Base-by-base conservation (phyloP, 192 early-diverging fungal genomes). In the Coemansia sp. region DNA sequence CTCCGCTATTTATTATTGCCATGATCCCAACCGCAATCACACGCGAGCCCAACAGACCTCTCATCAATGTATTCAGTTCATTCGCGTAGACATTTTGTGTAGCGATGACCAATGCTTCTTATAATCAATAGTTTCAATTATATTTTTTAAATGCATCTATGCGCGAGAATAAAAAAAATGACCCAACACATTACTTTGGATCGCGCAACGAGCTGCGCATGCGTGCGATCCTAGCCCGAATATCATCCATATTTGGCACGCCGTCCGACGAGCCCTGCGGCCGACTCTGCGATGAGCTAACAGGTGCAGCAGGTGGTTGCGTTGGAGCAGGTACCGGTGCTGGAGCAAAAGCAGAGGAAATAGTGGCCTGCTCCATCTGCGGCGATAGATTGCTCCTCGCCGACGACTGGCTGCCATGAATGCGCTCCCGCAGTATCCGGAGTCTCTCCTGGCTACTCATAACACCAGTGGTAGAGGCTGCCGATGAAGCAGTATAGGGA, bases 171-270 rank as follows among this genome's bases (percentile, higher is more conserved):
- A 55, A 38, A 63, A 34, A n/a, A 60, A 13, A 44, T 15, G 33
- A 31, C n/a, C 27, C 31, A n/a, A 34, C 29, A 4, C 13, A 31
- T 24, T 73, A 52, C 49, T 78, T 66, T 8, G 46, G 67, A 51
- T 42, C 70, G 13, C 77, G 67, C 16, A 79, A 52, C 10, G 74
- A 73, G 44, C 60, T 74, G 70, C 80, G 80, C 76, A 82, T 72
- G 2, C 44, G 63, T 0, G 68, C 72, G 18, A 82, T 65, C 9
- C 75, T 59, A 10, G 65, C 68, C 29, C 70, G 46, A 33, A 77
- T 72, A 18, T 75, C 71, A 13, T 72, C 74, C 66, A 80, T 67
- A 16, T 70, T 71, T n/a, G 62, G 70, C 20, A 36, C 54, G n/a
- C 24, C 18, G 47, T 36, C 44, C 7, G 71, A 73, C 5, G 54